Percentiles rank a stretch among this genome's conserved stretches.
These are phyloP conservation scores for Sherardia arvensis DNA, from an alignment of 257 asterid species.

Conservation along the genomic window DNA sequence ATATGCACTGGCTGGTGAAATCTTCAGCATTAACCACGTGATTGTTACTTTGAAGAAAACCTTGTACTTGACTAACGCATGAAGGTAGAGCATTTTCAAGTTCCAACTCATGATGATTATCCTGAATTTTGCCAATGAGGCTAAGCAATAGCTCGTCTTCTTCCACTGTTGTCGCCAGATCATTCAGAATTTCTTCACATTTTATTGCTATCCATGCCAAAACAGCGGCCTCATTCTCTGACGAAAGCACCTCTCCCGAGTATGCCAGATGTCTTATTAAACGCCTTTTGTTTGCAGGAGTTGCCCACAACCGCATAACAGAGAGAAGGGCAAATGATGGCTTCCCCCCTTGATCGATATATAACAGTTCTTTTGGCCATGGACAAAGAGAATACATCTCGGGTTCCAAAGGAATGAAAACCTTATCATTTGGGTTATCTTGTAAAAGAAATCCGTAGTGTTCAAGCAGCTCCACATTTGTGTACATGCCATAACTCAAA, in stretches of 20 bases:
- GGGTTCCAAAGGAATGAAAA: slow-evolving; percentile 58
- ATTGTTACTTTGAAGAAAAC: slow-evolving; percentile 23
- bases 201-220: slow-evolving; percentile 39
- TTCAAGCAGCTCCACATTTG: slow-evolving; percentile 87
- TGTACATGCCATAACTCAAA: slow-evolving; percentile 87
- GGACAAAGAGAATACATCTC: slow-evolving; percentile 56
- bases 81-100: slow-evolving; percentile 15
- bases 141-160: slow-evolving; percentile 44
- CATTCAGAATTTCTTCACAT: slow-evolving; percentile 33
- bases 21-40: slow-evolving; percentile 8
- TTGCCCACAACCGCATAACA: slow-evolving; percentile 73
- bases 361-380: slow-evolving; percentile 58
- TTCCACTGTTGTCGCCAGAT: slow-evolving; percentile 37
- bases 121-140: slow-evolving; percentile 28
- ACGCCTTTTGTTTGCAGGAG: slow-evolving; percentile 44
- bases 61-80: slow-evolving; percentile 28
- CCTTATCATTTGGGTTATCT: slow-evolving; percentile 73
- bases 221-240: slow-evolving; percentile 46
- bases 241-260: slow-evolving; percentile 51
- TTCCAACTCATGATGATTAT: slow-evolving; percentile 7
- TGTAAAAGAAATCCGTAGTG: slow-evolving; percentile 80
- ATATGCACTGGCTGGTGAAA: background rate
- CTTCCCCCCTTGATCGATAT: slow-evolving; percentile 60
- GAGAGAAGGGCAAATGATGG: slow-evolving; percentile 67
- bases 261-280: slow-evolving; percentile 43